phyloP scores from a whole-genome alignment of 225 moss, liverwort and hornwort species.

The Polytrichum commune region DNA sequence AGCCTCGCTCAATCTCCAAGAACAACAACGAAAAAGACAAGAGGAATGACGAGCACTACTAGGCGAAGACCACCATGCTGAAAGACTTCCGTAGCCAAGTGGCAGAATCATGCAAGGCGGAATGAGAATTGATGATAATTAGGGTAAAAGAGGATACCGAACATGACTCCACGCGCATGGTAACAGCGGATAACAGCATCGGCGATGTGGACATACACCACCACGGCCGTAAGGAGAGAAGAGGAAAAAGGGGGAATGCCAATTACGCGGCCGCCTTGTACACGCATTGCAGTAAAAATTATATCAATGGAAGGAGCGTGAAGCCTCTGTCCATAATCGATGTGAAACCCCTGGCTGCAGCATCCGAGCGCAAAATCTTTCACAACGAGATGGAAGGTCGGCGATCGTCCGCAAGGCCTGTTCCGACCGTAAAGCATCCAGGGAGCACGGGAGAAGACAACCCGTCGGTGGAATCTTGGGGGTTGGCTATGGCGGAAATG shows the following conservation, averaged over 20 bases:
- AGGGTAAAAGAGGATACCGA: too few species aligned
- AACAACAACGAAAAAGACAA: conserved; percentile 12
- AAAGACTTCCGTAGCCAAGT: too few species aligned
- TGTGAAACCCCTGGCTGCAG: background rate
- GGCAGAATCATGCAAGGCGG: too few species aligned
- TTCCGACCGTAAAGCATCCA: conserved; percentile 39
- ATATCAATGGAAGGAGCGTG: conserved; percentile 28
- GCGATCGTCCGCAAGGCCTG: conserved; percentile 37
- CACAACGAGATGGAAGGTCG: background rate
- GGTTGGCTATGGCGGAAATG: too few species aligned
- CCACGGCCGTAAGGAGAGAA: conserved; percentile 4
- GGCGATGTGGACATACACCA: background rate
- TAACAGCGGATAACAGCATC: conserved; percentile 15
- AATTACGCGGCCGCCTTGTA: conserved; percentile 9
- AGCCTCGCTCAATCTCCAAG: conserved; percentile 16
- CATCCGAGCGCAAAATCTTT: background rate
- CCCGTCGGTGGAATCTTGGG: conserved; percentile 29
- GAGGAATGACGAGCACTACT: conserved; percentile 4
- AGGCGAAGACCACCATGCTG: background rate
- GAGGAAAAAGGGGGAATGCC: background rate
- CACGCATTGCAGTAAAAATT: conserved; percentile 20
- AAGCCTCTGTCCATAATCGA: conserved; percentile 1
- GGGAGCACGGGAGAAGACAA: conserved; percentile 33
- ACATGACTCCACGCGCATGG: conserved; percentile 9
- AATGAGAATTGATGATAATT: too few species aligned